Evolutionary conservation across 176 grass and related monocot genomes (phyloP).

Genomic region (Phoenix dactylifera): DNA sequence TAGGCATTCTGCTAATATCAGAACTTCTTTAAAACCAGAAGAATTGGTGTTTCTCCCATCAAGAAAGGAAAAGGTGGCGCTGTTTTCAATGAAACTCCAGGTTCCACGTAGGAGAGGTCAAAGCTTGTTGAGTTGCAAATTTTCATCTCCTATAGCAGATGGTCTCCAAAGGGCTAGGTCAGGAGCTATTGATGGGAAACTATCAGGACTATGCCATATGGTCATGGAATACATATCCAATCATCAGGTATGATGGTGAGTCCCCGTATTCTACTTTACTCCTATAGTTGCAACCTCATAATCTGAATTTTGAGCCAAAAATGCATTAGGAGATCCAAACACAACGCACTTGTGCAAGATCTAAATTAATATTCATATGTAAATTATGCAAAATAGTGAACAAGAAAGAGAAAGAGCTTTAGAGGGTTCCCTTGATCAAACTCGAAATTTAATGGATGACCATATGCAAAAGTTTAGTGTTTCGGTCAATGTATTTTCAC

Average conservation of each 20-base stretch:
- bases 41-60: neutral
- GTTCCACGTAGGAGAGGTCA: neutral
- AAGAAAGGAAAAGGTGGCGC: neutral
- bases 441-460: too few relatives aligned
- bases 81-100: conserved; percentile 6
- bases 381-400: too few relatives aligned
- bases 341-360: too few relatives aligned
- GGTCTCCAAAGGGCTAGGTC: neutral
- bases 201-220: neutral
- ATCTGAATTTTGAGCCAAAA: neutral
- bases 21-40: neutral
- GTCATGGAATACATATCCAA: neutral
- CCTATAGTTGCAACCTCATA: neutral
- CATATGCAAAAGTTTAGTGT: too few relatives aligned
- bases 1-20: neutral
- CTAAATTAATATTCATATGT: too few relatives aligned
- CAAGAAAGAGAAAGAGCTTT: too few relatives aligned
- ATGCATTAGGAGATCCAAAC: too few relatives aligned
- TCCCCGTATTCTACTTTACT: neutral
- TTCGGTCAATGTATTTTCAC: too few relatives aligned
- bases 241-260: conserved; percentile 21
- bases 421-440: too few relatives aligned
- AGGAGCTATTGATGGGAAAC: neutral
- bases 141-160: neutral
- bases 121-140: neutral